phyloP scores from a whole-genome alignment of 495 filamentous ascomycete genomes.

The Rostrohypoxylon terebratum region DNA sequence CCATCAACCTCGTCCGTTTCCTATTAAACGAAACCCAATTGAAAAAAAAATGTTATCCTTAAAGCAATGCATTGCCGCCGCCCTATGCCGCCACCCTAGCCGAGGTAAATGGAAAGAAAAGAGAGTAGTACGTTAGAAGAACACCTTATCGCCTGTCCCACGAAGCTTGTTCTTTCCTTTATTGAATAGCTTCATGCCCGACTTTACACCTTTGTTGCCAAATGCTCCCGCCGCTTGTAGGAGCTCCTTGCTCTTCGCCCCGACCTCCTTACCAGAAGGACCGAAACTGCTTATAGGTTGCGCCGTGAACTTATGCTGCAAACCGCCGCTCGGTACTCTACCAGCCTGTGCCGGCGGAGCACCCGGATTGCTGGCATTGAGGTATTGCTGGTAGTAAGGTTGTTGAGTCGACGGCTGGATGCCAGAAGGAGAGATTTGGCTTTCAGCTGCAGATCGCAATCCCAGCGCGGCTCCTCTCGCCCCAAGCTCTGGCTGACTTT shows the following conservation, averaged over 20 bases:
- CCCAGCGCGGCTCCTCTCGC: conserved; percentile 23
- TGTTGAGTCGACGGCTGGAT: conserved; percentile 49
- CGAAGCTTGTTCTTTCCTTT: conserved; percentile 87
- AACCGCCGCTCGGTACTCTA: conserved; percentile 37
- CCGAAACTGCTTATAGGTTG: conserved; percentile 50
- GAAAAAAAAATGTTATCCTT: conserved; percentile 20
- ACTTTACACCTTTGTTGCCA: conserved; percentile 61
- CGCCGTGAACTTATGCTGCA: conserved; percentile 44
- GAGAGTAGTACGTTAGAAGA: conserved; percentile 60
- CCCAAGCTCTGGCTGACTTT: conserved; percentile 53
- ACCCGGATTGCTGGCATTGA: conserved; percentile 48
- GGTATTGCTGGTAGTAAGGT: conserved; percentile 65
- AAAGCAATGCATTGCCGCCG: conserved; percentile 25
- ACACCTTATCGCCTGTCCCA: conserved; percentile 82
- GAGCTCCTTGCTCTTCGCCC: conserved; percentile 84
- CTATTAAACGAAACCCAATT: conserved; percentile 25
- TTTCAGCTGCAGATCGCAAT: conserved; percentile 38
- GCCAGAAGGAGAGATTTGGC: conserved; percentile 44
- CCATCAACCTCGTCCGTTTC: not conserved
- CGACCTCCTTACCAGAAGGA: conserved; percentile 64
- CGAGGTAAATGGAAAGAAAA: conserved; percentile 31
- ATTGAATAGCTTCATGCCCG: conserved; percentile 86
- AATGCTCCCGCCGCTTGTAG: conserved; percentile 77
- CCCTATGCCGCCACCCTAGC: conserved; percentile 25
- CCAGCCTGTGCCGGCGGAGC: conserved; percentile 30